Percentiles rank a stretch among this genome's conserved stretches.
These are phyloP conservation scores for Aspergillus uvarum DNA, from an alignment of 2,329 filamentous ascomycete species.

Conservation along the genomic window DNA sequence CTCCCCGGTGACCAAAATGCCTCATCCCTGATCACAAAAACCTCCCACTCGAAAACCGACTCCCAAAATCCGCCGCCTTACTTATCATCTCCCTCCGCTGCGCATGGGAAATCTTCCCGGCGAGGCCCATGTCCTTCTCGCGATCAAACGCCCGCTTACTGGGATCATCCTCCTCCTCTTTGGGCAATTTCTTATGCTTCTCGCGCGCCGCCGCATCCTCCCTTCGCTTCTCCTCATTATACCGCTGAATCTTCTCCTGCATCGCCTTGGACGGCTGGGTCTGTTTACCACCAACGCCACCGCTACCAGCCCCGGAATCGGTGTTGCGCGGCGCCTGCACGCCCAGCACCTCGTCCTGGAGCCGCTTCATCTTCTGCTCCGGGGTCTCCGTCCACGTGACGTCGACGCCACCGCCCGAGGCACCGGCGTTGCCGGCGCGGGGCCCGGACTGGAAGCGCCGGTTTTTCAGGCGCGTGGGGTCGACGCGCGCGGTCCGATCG, in stretches of 20 bases:
- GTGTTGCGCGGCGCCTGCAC: slow-evolving; percentile 41
- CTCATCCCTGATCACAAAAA: slow-evolving; percentile 44
- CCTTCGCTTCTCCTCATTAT: slow-evolving; percentile 45
- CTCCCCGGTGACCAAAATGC: background rate
- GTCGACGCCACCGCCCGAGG: slow-evolving; percentile 33
- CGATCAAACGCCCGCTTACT: slow-evolving; percentile 84
- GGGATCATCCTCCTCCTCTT: slow-evolving; percentile 81
- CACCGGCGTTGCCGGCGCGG: slow-evolving; percentile 41
- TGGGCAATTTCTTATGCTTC: slow-evolving; percentile 25
- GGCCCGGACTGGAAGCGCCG: slow-evolving; percentile 79
- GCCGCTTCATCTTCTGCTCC: slow-evolving; percentile 76
- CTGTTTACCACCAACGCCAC: slow-evolving; percentile 8
- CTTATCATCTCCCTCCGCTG: slow-evolving; percentile 77
- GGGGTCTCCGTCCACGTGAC: slow-evolving; percentile 90
- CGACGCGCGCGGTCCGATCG: slow-evolving; percentile 61
- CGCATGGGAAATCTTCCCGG: slow-evolving; percentile 67
- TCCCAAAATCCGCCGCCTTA: slow-evolving; percentile 77
- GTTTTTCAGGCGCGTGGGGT: slow-evolving; percentile 79
- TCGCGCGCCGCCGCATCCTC: slow-evolving; percentile 6
- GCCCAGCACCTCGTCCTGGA: slow-evolving; percentile 81
- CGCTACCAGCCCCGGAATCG: slow-evolving; percentile 13
- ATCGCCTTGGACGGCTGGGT: slow-evolving; percentile 44
- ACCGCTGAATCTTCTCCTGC: slow-evolving; percentile 53
- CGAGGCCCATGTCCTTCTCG: slow-evolving; percentile 88
- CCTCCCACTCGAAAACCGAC: slow-evolving; percentile 73